Conservation (phyloP, 768 basidiomycete species). For the Lactarius psammicola region DNA sequence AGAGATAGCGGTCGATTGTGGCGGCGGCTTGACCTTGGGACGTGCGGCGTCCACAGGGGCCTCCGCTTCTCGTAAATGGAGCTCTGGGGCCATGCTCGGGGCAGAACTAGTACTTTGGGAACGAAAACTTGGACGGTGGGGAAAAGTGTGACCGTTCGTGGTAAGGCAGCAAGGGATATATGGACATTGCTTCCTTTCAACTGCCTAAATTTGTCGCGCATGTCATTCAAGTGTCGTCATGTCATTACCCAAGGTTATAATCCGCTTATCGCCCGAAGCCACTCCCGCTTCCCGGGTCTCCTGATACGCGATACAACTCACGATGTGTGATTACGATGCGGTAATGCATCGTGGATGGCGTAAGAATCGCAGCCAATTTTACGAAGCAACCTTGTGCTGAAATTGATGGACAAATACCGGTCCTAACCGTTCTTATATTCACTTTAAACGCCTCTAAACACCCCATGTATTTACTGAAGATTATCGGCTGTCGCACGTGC, state of each 20-base stretch:
- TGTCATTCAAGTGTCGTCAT: background rate
- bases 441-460: too few relatives aligned
- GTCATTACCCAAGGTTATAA: background rate
- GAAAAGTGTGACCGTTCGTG: background rate
- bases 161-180: too few relatives aligned
- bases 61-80: constrained; percentile 17
- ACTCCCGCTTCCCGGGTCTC: background rate
- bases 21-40: constrained; percentile 46
- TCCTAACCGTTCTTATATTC: too few relatives aligned
- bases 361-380: background rate
- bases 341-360: background rate
- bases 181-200: background rate
- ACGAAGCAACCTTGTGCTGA: background rate
- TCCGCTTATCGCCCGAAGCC: constrained; percentile 1
- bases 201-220: background rate
- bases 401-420: background rate
- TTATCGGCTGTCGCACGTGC: background rate
- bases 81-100: constrained; percentile 17
- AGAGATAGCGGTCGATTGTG: constrained; percentile 45
- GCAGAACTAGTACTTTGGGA: background rate
- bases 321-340: background rate
- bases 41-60: background rate
- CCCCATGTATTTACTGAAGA: background rate
- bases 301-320: background rate
- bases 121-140: background rate